Evolutionary conservation across 2,329 filamentous ascomycete genomes (phyloP), one percentile per base, ranked within the genome.

Genomic region (Paraphaeosphaeria minitans): DNA sequence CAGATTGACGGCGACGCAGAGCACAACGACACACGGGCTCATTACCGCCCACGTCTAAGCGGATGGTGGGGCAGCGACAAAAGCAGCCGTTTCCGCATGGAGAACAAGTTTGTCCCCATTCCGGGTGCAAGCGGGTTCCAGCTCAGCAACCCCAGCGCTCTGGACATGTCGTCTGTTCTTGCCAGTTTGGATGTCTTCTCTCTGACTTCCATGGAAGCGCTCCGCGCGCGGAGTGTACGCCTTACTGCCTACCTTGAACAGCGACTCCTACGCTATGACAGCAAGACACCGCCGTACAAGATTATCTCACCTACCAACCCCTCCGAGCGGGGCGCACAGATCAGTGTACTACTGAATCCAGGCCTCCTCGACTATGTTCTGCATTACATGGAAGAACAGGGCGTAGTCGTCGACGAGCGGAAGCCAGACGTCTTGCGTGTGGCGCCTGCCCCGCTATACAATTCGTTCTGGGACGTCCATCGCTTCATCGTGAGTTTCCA

Each of bases 51-150:
- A 5, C 84, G 93, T 4, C 80, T 97, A 1, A 83, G 86, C 35
- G 93, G 93, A 24, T 97, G 93, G 93, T 97, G 94, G 85, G 93
- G 93, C 53, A 89, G 87, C 54, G 89, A 93, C 77, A 92, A 92
- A 77, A 77, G 80, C 50, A 87, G 86, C 35, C 84, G 93, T 14
- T 96, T 97, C 80, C 83, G 86, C 65, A 97, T 97, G 93, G 87
- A 89, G 57, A 94, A 92, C 77, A 80, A 78, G 75, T 96, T 96
- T 77, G 80, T 87, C 42, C 92, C 93, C 4, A 90, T 91, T 8
- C 80, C 85, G 2, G 93, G 93, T 41, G 93, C 93, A 0, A 87
- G 83, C 35, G 93, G 93, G 4, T 97, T 87, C 77, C 92, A 96
- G 76, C 76, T 94, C n/a, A 92, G 89, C 52, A 97, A 97, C 74